A percentile compares a stretch with the other conserved stretches of the same genome.
Conservation (phyloP, 306 rosid species). For the Rosa rugosa region DNA sequence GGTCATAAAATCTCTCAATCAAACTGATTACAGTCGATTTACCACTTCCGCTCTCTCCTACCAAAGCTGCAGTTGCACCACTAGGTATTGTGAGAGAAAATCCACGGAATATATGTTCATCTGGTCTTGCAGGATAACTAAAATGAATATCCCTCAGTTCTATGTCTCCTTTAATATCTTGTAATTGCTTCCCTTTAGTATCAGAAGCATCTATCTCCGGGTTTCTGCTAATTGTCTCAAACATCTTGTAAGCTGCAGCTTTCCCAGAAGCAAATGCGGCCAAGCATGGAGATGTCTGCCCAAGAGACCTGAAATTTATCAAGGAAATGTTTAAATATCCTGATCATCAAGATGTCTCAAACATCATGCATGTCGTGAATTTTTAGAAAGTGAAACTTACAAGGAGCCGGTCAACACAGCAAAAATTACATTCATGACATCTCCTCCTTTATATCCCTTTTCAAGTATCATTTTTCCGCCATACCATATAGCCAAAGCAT, state of each 20-base stretch:
- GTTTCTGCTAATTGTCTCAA: constrained; percentile 46
- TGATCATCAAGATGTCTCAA: too few relatives aligned
- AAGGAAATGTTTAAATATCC: neutral
- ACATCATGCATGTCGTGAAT: neutral
- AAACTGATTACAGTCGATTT: constrained; percentile 46
- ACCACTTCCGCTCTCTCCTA: constrained; percentile 56
- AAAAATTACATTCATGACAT: constrained; percentile 24
- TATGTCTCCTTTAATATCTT: constrained; percentile 29
- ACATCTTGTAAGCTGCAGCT: constrained; percentile 62
- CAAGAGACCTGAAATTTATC: constrained; percentile 41
- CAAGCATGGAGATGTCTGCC: constrained; percentile 56
- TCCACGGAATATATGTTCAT: constrained; percentile 31
- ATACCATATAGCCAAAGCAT: constrained; percentile 23
- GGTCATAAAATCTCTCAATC: constrained; percentile 50
- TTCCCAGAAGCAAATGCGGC: constrained; percentile 54
- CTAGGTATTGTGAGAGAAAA: constrained; percentile 51
- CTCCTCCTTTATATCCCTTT: constrained; percentile 28
- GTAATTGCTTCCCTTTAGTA: constrained; percentile 24
- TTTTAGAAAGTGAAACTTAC: constrained; percentile 16
- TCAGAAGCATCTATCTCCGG: constrained; percentile 51
- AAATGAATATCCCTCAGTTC: constrained; percentile 30
- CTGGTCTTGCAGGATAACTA: constrained; percentile 26
- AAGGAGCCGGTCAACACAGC: constrained; percentile 27
- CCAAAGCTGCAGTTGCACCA: constrained; percentile 56
- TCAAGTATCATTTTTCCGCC: constrained; percentile 26